Percentiles rank a stretch among this genome's conserved stretches.
Conservation (phyloP, 257 asterid genomes). For the Rhazya stricta region DNA sequence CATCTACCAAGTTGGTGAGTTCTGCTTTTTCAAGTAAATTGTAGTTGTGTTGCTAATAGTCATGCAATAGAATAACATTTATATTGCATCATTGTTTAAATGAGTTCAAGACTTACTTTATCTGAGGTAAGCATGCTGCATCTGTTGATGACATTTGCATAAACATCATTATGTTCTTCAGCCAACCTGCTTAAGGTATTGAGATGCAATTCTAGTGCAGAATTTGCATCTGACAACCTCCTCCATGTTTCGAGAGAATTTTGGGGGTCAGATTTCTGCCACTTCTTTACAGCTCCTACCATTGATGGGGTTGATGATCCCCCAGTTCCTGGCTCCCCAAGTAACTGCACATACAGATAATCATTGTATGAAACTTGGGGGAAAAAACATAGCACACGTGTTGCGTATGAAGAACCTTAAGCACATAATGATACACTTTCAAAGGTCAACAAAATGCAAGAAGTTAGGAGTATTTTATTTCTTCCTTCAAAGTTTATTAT, state of each 20-base stretch:
- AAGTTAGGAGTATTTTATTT: not conserved
- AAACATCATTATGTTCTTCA: constrained; percentile 44
- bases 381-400: constrained; percentile 14
- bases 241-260: constrained; percentile 75
- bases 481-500: not conserved
- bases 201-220: constrained; percentile 70
- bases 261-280: constrained; percentile 92
- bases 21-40: not conserved
- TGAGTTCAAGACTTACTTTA: constrained; percentile 43
- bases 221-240: constrained; percentile 69
- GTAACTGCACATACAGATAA: constrained; percentile 49
- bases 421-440: not conserved
- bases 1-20: not conserved
- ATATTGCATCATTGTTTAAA: not conserved
- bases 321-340: constrained; percentile 98
- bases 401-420: not conserved
- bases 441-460: not conserved
- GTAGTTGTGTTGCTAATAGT: not conserved
- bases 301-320: constrained; percentile 97
- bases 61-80: not conserved
- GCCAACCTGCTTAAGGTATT: constrained; percentile 58
- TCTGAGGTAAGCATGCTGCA: constrained; percentile 64
- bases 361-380: constrained; percentile 21
- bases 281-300: constrained; percentile 98
- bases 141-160: constrained; percentile 41